Evolutionary conservation across 352 stramenopile species (phyloP).

Genomic region (Aphanomyces astaci): DNA sequence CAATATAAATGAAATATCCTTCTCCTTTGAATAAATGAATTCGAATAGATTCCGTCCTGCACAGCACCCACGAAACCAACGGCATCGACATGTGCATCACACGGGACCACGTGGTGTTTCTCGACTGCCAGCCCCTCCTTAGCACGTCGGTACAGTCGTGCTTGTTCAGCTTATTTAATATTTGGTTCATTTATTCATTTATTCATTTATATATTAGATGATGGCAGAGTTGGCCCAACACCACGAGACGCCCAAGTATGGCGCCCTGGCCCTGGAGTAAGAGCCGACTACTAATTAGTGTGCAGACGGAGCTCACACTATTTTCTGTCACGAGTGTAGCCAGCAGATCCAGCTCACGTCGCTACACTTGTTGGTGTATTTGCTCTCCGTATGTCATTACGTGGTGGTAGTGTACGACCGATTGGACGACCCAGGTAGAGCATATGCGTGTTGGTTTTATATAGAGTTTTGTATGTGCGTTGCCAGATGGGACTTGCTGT

Average conservation of each 20-base stretch:
- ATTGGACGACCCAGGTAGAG: constrained; percentile 30
- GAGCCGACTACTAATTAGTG: no score
- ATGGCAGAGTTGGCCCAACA: constrained; percentile 40
- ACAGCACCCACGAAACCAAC: constrained; percentile 35
- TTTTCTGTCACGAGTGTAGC: no score
- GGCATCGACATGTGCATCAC: constrained; percentile 54
- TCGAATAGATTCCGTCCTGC: constrained; percentile 3
- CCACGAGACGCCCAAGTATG: constrained; percentile 46
- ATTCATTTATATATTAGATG: no score
- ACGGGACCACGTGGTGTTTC: constrained; percentile 38
- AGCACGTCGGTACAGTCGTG: constrained; percentile 35
- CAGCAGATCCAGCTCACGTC: constrained; percentile 58
- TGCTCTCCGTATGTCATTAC: constrained; percentile 71
- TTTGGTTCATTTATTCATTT: no score
- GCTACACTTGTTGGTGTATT: constrained; percentile 52
- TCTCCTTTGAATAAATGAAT: neutral
- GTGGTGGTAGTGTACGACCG: constrained; percentile 55
- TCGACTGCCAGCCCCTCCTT: constrained; percentile 61
- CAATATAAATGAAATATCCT: constrained; percentile 20
- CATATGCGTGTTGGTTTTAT: no score
- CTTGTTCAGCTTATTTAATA: no score
- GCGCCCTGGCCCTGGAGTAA: constrained; percentile 41
- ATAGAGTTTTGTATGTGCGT: no score
- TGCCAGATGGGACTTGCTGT: no score
- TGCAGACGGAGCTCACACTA: no score